Evolutionary conservation across 805 yeast genomes (phyloP).

Genomic region (Saturnispora serradocipensis): DNA sequence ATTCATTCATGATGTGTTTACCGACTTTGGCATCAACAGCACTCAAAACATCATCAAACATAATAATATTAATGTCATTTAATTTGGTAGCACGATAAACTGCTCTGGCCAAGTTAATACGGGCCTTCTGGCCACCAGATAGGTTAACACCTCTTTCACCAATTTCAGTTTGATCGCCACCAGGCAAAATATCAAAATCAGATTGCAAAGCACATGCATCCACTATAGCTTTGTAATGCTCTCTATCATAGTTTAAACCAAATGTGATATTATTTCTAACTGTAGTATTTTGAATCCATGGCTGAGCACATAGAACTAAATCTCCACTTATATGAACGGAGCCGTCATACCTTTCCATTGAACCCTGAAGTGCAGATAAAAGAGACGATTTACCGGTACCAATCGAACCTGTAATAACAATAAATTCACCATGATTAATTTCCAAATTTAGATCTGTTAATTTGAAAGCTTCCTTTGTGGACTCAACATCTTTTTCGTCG

Average conservation of each 20-base stretch:
- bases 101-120: slow-evolving; percentile 71
- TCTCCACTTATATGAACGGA: slow-evolving; percentile 44
- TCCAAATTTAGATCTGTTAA: slow-evolving; percentile 41
- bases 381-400: slow-evolving; percentile 79
- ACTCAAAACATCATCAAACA: slow-evolving; percentile 72
- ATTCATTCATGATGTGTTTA: slow-evolving; percentile 62
- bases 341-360: slow-evolving; percentile 52
- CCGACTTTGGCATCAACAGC: slow-evolving; percentile 88
- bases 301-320: slow-evolving; percentile 36
- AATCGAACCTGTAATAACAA: slow-evolving; percentile 68
- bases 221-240: slow-evolving; percentile 44
- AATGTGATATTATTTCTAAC: slow-evolving; percentile 66
- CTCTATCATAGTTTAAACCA: slow-evolving; percentile 41
- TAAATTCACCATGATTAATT: slow-evolving; percentile 55
- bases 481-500: not conserved
- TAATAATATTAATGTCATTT: slow-evolving; percentile 52
- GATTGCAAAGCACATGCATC: slow-evolving; percentile 57
- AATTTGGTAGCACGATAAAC: slow-evolving; percentile 35
- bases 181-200: slow-evolving; percentile 60
- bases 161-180: slow-evolving; percentile 70
- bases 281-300: slow-evolving; percentile 87
- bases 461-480: slow-evolving; percentile 23
- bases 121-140: slow-evolving; percentile 84
- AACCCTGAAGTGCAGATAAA: slow-evolving; percentile 58
- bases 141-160: slow-evolving; percentile 82